Base-by-base conservation (phyloP, 73 alveolate species). In the Effrenium voratum region DNA sequence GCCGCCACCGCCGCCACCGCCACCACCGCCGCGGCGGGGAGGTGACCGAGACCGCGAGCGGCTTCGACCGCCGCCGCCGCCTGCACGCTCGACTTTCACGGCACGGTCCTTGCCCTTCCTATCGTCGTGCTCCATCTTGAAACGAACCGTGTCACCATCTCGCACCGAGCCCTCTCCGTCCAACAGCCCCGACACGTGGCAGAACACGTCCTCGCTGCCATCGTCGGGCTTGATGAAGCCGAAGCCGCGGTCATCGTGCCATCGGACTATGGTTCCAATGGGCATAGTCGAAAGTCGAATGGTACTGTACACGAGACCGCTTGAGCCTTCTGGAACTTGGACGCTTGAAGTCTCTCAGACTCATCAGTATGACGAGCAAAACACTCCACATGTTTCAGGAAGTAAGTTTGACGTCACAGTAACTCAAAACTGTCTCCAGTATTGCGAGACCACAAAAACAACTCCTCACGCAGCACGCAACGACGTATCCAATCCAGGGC, bases 131-230 rank as follows among this genome's bases (percentile, higher is more conserved):
- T 72, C 82, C 46, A 72, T 47, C 82, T 72, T 60, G n/a, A 12
- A 34, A 22, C 82, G n/a, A 47, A 47, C 49, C 82, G 77, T 24
- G 43, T 40, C 2, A 32, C 82, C 82, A 72, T 72, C 82, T 34
- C 82, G 15, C 49, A 72, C 82, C 32, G 49, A 36, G 82, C 82
- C 82, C n/a, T 72, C 82, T 72, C 82, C 82, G 46, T 72, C 82
- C 38, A 72, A 72, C 32, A 72, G 32, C 49, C 49, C 26, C 32
- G 82, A 36, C 49, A 72, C 82, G 82, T 72, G 82, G 82, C 82
- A 72, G 82, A 72, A 72, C 49, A 72, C 82, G 28, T 72, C 38
- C 46, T 72, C 82, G 16, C 77, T 40, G 22, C 77, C 77, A 26
- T 66, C 77, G 77, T 66, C n/a, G 77, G 77, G 77, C 22, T 40